Evolutionary conservation across 768 basidiomycete species (phyloP), one percentile per base, ranked within the genome.

Genomic region (Thelephora aurantiotincta): DNA sequence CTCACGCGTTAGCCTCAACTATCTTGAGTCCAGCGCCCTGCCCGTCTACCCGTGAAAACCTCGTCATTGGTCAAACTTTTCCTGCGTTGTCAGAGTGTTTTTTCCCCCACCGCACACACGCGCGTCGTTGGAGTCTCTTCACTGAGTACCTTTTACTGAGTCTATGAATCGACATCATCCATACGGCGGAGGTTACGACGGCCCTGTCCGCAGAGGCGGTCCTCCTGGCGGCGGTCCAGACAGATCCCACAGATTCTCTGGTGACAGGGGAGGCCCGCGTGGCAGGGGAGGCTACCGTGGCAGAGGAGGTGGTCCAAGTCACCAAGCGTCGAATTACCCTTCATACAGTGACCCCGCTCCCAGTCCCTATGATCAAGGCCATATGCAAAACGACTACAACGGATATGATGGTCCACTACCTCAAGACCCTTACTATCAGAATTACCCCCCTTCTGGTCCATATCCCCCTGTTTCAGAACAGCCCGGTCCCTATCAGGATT

Each of bases 161-260:
- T 58, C 53, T 48, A 90, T 91, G 87, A 86, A 88, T 66, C 84
- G 87, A 59, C 87, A 89, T 67, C 85, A 90, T 75, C 88, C 88
- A 20, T 91, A 91, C 66, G 75, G 76, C 56, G 72, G 72, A 54
- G 66, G 68, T 59, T 80, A 77, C 70, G 85, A 85, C 51, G 67
- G 68, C 48, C 64, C 70, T 35, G 64, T 68, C 42, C 71, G 77
- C 48, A 65, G 84, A 60, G 82, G 82, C 43, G 82, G 79, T 49
- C 70, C 75, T 51, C 74, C 77, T 36, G 66, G 72, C 52, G 78
- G 77, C 54, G 82, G 82, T 49, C 78, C 77, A 59, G 82, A 85
- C 67, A 75, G 87, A 69, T 74, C 77, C 52, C 64, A 80, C 68
- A 75, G 75, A 35, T 65, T 63, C 59, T 65, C 66, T 18, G 18